Evolutionary conservation across 176 grass and related monocot species (phyloP), one percentile per base, ranked within the genome.

Genomic region (Poa annua): DNA sequence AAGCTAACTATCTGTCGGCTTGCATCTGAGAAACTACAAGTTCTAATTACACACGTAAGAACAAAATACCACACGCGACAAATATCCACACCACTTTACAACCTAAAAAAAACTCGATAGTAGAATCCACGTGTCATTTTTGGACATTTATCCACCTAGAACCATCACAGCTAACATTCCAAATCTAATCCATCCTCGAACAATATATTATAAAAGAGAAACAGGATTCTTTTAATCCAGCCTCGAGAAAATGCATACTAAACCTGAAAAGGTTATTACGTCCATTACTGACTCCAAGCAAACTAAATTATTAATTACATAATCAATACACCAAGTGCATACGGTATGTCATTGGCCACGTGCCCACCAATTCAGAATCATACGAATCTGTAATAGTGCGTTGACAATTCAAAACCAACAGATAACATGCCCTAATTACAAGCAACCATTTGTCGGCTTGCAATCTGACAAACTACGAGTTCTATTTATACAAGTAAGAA

Each of bases 41-140:
- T 14, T 25, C 6, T 11, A 8, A 33, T 34, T 54, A 48, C 47
- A 83, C 53, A 20, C 14, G 8, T 16, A 88, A 66, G 11, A 65
- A 79, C 54, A 65, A 79, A 84, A 65, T 50, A 47, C 5, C 53
- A 24, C 25, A 81, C 24, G 78, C 17, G 59, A 66, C 71, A 87
- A 87, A 39, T n/a, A 48, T 48, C 13, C 1, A 25, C 0, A 0
- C 49, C 57, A 60, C 57, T 60, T 60, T 6, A 61, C 24, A 4
- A 65, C 15, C 61, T 49, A 4, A 79, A 72, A 24, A 41, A 39
- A 76, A 32, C 24, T 47, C 45, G 7, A 69, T 19, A 22, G 12
- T 16, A n/a, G n/a, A 4, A 24, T 62, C 10, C 36, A 67, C 52
- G 36, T 17, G 38, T 53, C 17, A 35, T 11, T 33, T 29, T 22